phyloP scores from a whole-genome alignment of 768 basidiomycete genomes.

The Hysterangium stoloniferum region DNA sequence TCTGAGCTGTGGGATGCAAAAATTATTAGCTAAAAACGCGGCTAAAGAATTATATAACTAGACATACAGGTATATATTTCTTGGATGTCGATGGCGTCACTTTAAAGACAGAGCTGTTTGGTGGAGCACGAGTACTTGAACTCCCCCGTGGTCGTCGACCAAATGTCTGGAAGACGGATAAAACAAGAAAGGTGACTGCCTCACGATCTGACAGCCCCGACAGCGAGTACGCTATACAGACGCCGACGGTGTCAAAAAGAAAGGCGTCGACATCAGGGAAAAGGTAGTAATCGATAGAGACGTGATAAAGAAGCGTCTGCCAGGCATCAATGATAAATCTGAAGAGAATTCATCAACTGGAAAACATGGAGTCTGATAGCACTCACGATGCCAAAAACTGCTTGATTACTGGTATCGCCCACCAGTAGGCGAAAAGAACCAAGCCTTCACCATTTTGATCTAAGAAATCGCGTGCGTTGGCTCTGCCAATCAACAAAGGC shows the following conservation, averaged over 20 bases:
- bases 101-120: not conserved
- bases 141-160: not conserved
- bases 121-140: not conserved
- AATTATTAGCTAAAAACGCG: not conserved
- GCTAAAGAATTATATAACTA: too few species aligned
- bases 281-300: not conserved
- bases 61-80: not conserved
- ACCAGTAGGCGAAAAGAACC: not conserved
- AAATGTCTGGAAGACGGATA: not conserved
- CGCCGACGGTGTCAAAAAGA: not conserved
- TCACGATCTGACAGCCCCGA: not conserved
- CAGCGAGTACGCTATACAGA: not conserved
- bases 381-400: not conserved
- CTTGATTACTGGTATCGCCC: not conserved
- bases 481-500: not conserved
- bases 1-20: not conserved
- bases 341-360: not conserved
- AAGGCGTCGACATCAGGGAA: not conserved
- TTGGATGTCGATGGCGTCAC: not conserved
- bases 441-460: not conserved
- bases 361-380: not conserved
- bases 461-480: not conserved
- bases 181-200: not conserved
- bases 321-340: constrained; percentile 1
- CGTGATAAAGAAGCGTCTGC: not conserved